phyloP scores from a whole-genome alignment of 2,329 filamentous ascomycete genomes.

The Leptographium wingfieldii region DNA sequence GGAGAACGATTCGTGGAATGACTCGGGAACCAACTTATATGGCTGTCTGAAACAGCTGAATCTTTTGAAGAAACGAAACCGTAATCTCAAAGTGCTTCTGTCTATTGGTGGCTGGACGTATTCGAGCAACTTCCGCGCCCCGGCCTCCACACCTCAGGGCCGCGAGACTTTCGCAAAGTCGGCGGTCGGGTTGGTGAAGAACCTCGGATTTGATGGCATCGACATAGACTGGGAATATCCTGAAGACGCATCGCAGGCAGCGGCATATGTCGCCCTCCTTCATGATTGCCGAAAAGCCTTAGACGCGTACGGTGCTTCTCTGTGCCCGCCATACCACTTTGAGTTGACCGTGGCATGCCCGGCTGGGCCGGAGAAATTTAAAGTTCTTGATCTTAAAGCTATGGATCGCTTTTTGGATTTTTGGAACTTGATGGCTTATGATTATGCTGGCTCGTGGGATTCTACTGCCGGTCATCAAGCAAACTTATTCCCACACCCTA shows the following conservation, averaged over 20 bases:
- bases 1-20: slow-evolving; percentile 57
- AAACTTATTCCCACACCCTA: slow-evolving; percentile 50
- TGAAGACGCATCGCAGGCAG: slow-evolving; percentile 38
- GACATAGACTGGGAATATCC: slow-evolving; percentile 53
- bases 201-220: slow-evolving; percentile 61
- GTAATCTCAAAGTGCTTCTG: slow-evolving; percentile 72
- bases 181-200: slow-evolving; percentile 63
- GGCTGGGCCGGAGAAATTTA: slow-evolving; percentile 49
- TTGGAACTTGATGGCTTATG: slow-evolving; percentile 81
- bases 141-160: slow-evolving; percentile 58
- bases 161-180: slow-evolving; percentile 59
- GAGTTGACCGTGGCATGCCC: slow-evolving; percentile 53
- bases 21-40: slow-evolving; percentile 67
- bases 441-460: slow-evolving; percentile 79
- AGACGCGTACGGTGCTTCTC: slow-evolving; percentile 38
- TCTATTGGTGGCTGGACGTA: slow-evolving; percentile 93
- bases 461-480: slow-evolving; percentile 59
- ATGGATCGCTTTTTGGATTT: slow-evolving; percentile 60
- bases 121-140: slow-evolving; percentile 65
- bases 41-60: slow-evolving; percentile 83
- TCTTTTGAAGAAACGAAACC: slow-evolving; percentile 67
- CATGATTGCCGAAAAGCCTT: slow-evolving; percentile 42
- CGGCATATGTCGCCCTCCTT: slow-evolving; percentile 47
- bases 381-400: slow-evolving; percentile 45
- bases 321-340: slow-evolving; percentile 37